Evolutionary conservation across 805 yeast genomes (phyloP), one percentile per base, ranked within the genome.

Genomic region (Diddensiella transvaalensis): DNA sequence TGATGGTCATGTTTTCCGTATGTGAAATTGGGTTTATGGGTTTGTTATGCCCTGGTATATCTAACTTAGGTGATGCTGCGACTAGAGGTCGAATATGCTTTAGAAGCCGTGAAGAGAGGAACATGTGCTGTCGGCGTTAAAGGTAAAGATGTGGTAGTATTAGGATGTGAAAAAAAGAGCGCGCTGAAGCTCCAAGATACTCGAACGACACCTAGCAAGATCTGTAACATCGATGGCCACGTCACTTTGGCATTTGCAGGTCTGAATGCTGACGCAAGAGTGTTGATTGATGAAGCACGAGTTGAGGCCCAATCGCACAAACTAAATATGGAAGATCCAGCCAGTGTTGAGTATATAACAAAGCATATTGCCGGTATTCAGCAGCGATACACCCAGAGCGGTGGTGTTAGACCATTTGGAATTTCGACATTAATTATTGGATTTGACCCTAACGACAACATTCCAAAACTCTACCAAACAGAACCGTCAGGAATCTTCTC

Each of bases 361-460:
- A 85, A 85, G 66, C 87, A 87, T 62, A 87, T 93, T 54, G 99
- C 99, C n/a, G 96, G 97, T 19, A 91, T 91, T 40, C 97, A 93
- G 69, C 99, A 93, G 67, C 80, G 83, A 67, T 93, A 91, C 70
- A 93, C 99, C 3, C 99, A 93, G 69, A 83, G 95, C 44, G 99
- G 99, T 58, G 99, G 99, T 68, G 96, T 93, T 22, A 80, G 99
- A 69, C 99, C 99, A 18, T 93, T 93, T 66, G 99, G 99, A 50
- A 86, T 93, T 59, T 84, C 96, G 44, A 93, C 97, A 23, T 74
- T 93, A 60, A 86, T 93, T 65, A 96, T 96, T 21, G 99, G 99
- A 1, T 93, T 93, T 61, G 98, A 93, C 71, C 83, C 83, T 47
- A 83, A 84, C 61, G 96, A 88, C 68, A 69, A 69, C 19, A 78